phyloP scores from a whole-genome alignment of 129 eudicot species.

The Tagetes erecta region DNA sequence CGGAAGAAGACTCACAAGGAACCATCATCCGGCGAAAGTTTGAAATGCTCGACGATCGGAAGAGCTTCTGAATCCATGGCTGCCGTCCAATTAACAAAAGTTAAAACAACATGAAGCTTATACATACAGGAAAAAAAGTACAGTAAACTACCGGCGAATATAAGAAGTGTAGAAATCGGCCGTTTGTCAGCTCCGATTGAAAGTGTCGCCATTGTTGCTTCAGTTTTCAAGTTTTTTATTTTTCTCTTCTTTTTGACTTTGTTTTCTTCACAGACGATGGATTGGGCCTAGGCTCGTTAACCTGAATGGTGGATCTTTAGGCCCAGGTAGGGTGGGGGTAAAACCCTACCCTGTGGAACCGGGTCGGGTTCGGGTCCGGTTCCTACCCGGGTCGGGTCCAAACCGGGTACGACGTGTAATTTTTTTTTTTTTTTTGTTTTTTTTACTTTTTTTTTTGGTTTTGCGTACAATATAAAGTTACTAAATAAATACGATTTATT shows the following conservation, averaged over 20 bases:
- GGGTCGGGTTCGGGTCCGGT: too few relatives aligned
- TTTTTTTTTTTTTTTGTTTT: too few relatives aligned
- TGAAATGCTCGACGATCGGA: slow-evolving; percentile 54
- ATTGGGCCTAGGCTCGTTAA: neutral
- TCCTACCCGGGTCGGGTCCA: too few relatives aligned
- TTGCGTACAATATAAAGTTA: too few relatives aligned
- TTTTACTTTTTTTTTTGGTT: too few relatives aligned
- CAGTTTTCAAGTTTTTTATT: neutral
- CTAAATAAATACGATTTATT: too few relatives aligned
- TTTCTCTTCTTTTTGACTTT: neutral
- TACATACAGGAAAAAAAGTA: neutral
- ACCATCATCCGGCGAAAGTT: slow-evolving; percentile 51
- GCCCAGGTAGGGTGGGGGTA: too few relatives aligned
- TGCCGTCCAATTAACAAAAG: slow-evolving; percentile 28
- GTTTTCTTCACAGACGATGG: neutral
- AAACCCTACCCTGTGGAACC: too few relatives aligned
- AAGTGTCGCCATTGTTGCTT: slow-evolving; percentile 27
- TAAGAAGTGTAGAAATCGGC: slow-evolving; percentile 53
- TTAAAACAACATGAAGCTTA: neutral
- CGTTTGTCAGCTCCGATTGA: slow-evolving; percentile 19
- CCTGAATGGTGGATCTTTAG: too few relatives aligned
- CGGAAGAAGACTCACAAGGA: slow-evolving; percentile 49
- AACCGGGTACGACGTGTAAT: too few relatives aligned
- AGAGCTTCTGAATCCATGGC: slow-evolving; percentile 86
- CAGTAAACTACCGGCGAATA: slow-evolving; percentile 54